phyloP scores from a whole-genome alignment of 805 yeast genomes.

The Saturnispora gosingensis region DNA sequence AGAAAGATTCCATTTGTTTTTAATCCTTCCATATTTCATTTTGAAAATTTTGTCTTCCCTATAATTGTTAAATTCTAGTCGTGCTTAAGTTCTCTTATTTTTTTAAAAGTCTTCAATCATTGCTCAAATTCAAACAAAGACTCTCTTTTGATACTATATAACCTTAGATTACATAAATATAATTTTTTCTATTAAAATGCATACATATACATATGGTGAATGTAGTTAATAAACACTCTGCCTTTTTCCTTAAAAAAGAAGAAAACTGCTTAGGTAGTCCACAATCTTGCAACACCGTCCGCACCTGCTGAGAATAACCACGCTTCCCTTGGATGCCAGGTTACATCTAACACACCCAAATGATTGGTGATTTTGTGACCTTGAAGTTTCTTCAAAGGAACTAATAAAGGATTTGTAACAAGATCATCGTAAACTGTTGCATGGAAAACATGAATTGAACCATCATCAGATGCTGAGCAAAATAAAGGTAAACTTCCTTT shows the following conservation, averaged over 20 bases:
- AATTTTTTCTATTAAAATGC: background rate
- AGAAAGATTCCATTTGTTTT: background rate
- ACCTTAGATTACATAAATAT: background rate
- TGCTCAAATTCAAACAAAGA: background rate
- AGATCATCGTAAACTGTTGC: slow-evolving; percentile 92
- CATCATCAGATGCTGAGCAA: slow-evolving; percentile 94
- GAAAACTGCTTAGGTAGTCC: slow-evolving; percentile 61
- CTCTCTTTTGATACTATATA: too few species aligned
- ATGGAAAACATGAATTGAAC: slow-evolving; percentile 87
- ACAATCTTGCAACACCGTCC: slow-evolving; percentile 87
- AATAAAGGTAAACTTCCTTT: slow-evolving; percentile 78
- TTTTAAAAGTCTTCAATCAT: too few species aligned
- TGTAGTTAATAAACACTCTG: background rate
- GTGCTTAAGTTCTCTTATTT: too few species aligned
- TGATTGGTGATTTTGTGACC: slow-evolving; percentile 79
- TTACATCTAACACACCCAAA: slow-evolving; percentile 77
- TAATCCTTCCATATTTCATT: background rate
- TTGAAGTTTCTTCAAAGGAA: slow-evolving; percentile 86
- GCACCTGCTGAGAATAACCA: slow-evolving; percentile 98
- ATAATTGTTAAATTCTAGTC: too few species aligned
- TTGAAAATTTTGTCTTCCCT: too few species aligned
- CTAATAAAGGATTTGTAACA: slow-evolving; percentile 91
- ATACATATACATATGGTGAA: background rate
- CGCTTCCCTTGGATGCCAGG: slow-evolving; percentile 98
- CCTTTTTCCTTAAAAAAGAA: background rate